Base-by-base conservation (phyloP, 257 asterid species). In the Nyctanthes arbortristis region DNA sequence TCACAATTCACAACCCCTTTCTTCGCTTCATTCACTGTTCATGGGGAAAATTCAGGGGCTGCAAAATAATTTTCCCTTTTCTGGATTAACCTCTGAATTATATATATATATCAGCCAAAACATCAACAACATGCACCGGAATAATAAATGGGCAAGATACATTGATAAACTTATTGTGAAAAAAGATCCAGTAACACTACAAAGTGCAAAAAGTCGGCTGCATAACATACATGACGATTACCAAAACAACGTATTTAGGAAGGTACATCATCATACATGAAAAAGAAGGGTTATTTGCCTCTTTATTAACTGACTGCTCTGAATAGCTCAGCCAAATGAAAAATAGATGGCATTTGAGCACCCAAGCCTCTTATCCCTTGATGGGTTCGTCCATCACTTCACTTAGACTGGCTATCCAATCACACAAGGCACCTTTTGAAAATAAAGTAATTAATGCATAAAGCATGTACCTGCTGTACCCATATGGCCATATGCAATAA, bases 241-340 rank as follows among this genome's bases (percentile, higher is more conserved):
- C 63, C 68, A 61, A 35, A 47, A 58, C 60, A 58, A 67, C 20
- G 33, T 30, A 40, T 68, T 59, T 62, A 7, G 28, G 54, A 63
- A 5, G 72, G 68, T 67, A 79, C 82, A 85, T 58, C n/a, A n/a
- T n/a, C n/a, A n/a, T n/a, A n/a, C n/a, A 31, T 31, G 47, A 63
- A 29, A 77, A 33, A 59, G 65, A 27, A 62, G 74, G 34, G 75
- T 71, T 34, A 67, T 40, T 52, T 52, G 30, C 69, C 58, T 56
- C 76, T 68, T 86, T 74, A 79, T 85, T 81, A 73, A 70, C 63
- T 67, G 80, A 72, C 75, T 34, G 79, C 81, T 29, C 47, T 66
- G 45, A 71, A 68, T 67, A 75, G 86, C 87, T 79, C 93, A 78
- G 89, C 89, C 96, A 84, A 76, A 72, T 76, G 81, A 60, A 81